phyloP scores from a whole-genome alignment of 805 yeast species.

The Kodamaea hsintzibuensis region DNA sequence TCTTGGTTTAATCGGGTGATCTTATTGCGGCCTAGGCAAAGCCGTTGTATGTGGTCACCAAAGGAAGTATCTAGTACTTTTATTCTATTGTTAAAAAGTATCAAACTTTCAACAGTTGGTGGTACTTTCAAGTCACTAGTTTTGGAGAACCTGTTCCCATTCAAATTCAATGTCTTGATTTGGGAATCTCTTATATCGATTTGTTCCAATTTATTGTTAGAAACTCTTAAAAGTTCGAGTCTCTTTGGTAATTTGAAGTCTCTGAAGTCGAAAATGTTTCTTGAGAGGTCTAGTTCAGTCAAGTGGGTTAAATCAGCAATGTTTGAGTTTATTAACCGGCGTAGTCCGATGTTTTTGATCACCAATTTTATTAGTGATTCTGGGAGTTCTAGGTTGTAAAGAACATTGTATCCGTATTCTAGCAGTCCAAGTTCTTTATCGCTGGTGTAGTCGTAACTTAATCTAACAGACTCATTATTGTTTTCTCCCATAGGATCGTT shows the following conservation, averaged over 20 bases:
- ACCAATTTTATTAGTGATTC: not conserved
- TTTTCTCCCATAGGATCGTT: conserved; percentile 1
- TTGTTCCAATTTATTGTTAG: not conserved
- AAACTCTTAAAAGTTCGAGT: not conserved
- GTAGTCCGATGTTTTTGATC: not conserved
- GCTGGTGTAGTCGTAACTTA: not conserved
- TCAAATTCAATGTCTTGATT: not conserved
- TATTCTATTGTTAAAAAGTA: not conserved
- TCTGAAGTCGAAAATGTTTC: not conserved
- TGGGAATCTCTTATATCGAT: not conserved
- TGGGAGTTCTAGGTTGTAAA: not conserved
- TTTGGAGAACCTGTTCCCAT: not conserved
- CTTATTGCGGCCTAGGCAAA: not conserved
- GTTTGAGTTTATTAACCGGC: not conserved
- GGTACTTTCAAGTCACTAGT: not conserved
- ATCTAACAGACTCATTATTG: not conserved
- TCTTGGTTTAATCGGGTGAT: not conserved
- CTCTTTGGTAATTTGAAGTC: not conserved
- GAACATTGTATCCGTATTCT: not conserved
- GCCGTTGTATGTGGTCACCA: not conserved
- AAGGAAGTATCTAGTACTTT: not conserved
- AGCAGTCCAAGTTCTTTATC: not conserved
- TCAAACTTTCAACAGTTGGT: not conserved
- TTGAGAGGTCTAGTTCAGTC: not conserved
- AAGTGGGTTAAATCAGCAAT: not conserved